Percentiles rank a stretch among this genome's conserved stretches.
Conservation (phyloP, 108 stramenopile genomes). For the Mediolabrus comicus region DNA sequence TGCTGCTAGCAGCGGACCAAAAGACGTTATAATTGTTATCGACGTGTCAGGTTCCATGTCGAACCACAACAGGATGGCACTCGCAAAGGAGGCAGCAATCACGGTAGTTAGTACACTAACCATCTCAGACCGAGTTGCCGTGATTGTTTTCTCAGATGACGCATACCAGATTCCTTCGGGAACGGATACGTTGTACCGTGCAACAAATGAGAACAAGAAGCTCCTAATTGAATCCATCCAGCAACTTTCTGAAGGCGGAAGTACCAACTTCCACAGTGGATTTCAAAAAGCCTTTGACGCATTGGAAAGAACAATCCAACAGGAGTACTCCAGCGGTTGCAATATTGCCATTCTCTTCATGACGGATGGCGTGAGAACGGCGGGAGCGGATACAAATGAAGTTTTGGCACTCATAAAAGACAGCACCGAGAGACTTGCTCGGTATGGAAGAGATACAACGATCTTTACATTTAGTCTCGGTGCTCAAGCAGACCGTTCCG, state of each 20-base stretch:
- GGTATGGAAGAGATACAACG: constrained; percentile 14
- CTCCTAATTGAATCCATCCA: constrained; percentile 17
- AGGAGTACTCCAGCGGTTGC: constrained; percentile 33
- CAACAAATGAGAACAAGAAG: constrained; percentile 41
- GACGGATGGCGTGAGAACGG: constrained; percentile 39
- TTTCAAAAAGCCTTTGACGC: constrained; percentile 29
- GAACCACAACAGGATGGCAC: constrained; percentile 14
- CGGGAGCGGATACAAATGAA: constrained; percentile 14
- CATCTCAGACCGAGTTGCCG: constrained; percentile 47
- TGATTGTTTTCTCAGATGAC: constrained; percentile 25
- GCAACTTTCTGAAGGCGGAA: constrained; percentile 2
- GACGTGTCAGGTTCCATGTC: constrained; percentile 59
- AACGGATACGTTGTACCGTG: constrained; percentile 14
- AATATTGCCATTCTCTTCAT: constrained; percentile 45
- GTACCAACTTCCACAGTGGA: constrained; percentile 41
- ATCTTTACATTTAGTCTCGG: constrained; percentile 55
- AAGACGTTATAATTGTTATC: constrained; percentile 63
- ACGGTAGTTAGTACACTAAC: constrained; percentile 47
- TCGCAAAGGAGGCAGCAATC: constrained; percentile 46
- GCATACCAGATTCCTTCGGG: constrained; percentile 8
- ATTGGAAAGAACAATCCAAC: constrained; percentile 7
- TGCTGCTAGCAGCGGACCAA: constrained; percentile 56
- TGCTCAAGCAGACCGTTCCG: constrained; percentile 18
- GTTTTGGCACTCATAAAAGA: constrained; percentile 28
- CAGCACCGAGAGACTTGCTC: background rate